Base-by-base conservation (phyloP, 2,329 filamentous ascomycete genomes). In the Ceratocystis smalleyi region DNA sequence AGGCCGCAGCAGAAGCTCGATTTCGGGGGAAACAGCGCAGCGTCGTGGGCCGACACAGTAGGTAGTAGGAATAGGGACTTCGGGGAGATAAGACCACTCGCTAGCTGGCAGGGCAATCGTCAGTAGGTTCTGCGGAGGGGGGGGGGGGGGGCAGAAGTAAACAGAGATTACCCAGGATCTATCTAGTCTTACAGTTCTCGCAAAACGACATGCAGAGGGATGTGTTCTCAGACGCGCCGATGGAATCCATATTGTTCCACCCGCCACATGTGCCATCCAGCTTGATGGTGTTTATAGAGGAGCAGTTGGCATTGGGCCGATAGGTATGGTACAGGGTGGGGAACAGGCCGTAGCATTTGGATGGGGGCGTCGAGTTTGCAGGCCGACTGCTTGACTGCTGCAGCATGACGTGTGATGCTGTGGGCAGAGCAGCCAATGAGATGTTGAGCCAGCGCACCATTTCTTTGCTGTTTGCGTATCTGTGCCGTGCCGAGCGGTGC, bases 31-130 rank as follows among this genome's bases (percentile, higher is more conserved):
- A 12, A 63, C 64, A 1, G 43, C 24, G n/a, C 60, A 63, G 40
- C 24, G 10, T 27, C 51, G 32, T 0, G 64, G 64, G 7, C 64
- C 64, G 7, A 60, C 61, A 17, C 64, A 65, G 32, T 65, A 63
- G 27, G 60, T 51, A 2, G 30, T 24, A 5, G 64, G 43, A 15
- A 65, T 60, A 8, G 64, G 64, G 8, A 65, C 64, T 60, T 65
- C 61, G 5, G 61, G 64, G 6, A 63, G 64, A 63, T 66, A 66
- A 2, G 64, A 63, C 61, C 64, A 66, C 5, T 40, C 43, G 22
- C 55, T 60, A 8, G 64, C 64, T 66, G 40, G 19, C 12, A 22
- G 32, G 6, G 0, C 30, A 12, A 8, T 15, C 19, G 51, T 43
- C 10, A 59, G 40, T 27, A 54, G 2, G 19, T n/a, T 35, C n/a